phyloP scores from a whole-genome alignment of 768 basidiomycete species.

The Tricholoma terreum region DNA sequence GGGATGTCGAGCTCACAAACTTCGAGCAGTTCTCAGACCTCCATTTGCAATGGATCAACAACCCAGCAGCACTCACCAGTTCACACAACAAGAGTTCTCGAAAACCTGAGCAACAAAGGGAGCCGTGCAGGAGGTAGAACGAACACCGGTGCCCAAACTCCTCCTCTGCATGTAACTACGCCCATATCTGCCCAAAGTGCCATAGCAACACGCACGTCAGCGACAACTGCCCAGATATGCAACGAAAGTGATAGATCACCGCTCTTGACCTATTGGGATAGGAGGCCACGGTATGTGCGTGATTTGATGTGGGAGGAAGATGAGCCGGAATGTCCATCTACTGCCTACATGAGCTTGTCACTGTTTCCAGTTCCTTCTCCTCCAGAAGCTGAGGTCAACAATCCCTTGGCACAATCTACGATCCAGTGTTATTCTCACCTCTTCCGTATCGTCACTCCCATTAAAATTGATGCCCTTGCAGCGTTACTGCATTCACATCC shows the following conservation, averaged over 20 bases:
- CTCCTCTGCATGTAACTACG: neutral
- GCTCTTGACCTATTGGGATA: neutral
- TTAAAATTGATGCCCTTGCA: slow-evolving; percentile 17
- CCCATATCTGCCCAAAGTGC: neutral
- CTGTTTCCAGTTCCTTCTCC: neutral
- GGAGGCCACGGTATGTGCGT: neutral
- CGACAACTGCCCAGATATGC: neutral
- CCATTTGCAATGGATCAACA: neutral
- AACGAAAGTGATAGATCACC: neutral
- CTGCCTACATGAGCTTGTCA: neutral
- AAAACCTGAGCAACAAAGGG: neutral
- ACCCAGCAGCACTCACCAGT: too few relatives aligned
- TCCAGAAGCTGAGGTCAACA: neutral
- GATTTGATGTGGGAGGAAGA: slow-evolving; percentile 1
- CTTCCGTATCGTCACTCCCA: slow-evolving; percentile 18
- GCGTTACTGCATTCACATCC: slow-evolving; percentile 16
- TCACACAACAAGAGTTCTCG: neutral
- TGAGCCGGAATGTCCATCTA: neutral
- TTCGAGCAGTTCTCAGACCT: slow-evolving; percentile 6
- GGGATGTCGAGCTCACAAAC: slow-evolving; percentile 13
- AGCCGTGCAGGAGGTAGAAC: neutral
- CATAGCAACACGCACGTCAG: neutral
- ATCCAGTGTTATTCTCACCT: neutral
- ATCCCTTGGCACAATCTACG: neutral
- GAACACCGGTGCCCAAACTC: neutral